Base-by-base conservation (phyloP, 169 alveolate genomes). In the Plasmodium sp. region DNA sequence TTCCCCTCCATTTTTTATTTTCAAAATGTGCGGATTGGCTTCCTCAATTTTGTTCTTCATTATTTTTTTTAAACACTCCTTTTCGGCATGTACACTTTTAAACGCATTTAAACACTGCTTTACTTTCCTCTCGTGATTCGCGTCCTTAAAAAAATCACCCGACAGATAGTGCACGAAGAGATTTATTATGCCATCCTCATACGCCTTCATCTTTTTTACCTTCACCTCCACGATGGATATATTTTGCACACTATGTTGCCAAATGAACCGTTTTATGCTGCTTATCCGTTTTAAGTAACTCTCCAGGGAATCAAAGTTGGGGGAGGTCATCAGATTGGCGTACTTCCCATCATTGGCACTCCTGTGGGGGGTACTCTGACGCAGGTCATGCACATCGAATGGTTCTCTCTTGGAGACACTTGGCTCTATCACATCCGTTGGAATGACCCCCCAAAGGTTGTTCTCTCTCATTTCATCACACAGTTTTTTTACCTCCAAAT, bases 31-130 rank as follows among this genome's bases (percentile, higher is more conserved):
- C 7, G 71, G 5, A 54, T 48, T 39, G 18, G 72, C 62, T 36
- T 77, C 81, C 67, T 43, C 67, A 43, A 86, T 86, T 86, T 86
- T 86, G 48, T 86, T 71, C 45, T 54, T 27, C 56, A 86, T 36
- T 51, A 86, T 54, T 75, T 58, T 86, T 54, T 48, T 86, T 54
- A 86, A 54, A 77, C 93, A 86, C 22, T 86, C 81, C 39, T 86
- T 86, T 86, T 79, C 93, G 22, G 81, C 71, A 77, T 58, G 41
- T 34, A 86, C 51, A 77, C 54, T 75, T 54, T 56, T 77, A 75
- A 86, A 86, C 9, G 86, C 84, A 33, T 75, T 54, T 36, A 86
- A 33, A 22, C 93, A 86, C 1, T 71, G 73, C 48, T 51, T 75
- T 34, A 86, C 93, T 56, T 54, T 86, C 22, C 45, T 58, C 48